Conservation (phyloP, 768 basidiomycete genomes). For the Brasilioporus rufonigricans region DNA sequence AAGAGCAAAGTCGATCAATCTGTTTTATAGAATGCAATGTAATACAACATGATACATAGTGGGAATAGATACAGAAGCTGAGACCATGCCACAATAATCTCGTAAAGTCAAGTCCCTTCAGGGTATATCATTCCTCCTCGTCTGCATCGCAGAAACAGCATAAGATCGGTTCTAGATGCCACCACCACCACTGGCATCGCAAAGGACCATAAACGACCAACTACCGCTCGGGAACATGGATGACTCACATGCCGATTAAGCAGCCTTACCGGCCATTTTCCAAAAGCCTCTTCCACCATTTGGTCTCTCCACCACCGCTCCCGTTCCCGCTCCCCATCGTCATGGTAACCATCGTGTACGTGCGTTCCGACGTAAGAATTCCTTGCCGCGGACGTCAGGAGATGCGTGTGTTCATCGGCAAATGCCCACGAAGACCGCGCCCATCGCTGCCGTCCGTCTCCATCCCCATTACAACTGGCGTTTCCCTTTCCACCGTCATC, state of each 20-base stretch:
- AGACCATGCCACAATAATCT: background rate
- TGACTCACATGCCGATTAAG: constrained; percentile 66
- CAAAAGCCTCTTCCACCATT: constrained; percentile 53
- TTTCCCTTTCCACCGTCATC: background rate
- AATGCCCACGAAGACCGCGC: constrained; percentile 5
- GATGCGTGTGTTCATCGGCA: constrained; percentile 39
- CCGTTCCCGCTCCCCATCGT: constrained; percentile 33
- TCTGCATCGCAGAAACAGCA: constrained; percentile 64
- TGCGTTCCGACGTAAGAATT: constrained; percentile 19
- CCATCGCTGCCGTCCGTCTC: background rate
- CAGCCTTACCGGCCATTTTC: constrained; percentile 64
- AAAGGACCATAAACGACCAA: background rate
- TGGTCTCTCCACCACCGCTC: constrained; percentile 42
- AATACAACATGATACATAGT: constrained; percentile 7
- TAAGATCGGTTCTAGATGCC: constrained; percentile 62
- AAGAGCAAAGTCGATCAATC: no score
- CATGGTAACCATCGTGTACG: constrained; percentile 14
- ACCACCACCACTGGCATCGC: constrained; percentile 76
- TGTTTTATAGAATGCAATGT: background rate
- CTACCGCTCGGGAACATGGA: background rate
- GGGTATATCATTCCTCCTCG: constrained; percentile 42
- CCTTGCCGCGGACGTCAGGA: constrained; percentile 31
- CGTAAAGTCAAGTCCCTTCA: background rate
- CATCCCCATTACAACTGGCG: background rate
- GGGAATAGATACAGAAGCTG: constrained; percentile 12